Base-by-base conservation (phyloP, 768 basidiomycete species). In the Leucocoprinus leucothites region DNA sequence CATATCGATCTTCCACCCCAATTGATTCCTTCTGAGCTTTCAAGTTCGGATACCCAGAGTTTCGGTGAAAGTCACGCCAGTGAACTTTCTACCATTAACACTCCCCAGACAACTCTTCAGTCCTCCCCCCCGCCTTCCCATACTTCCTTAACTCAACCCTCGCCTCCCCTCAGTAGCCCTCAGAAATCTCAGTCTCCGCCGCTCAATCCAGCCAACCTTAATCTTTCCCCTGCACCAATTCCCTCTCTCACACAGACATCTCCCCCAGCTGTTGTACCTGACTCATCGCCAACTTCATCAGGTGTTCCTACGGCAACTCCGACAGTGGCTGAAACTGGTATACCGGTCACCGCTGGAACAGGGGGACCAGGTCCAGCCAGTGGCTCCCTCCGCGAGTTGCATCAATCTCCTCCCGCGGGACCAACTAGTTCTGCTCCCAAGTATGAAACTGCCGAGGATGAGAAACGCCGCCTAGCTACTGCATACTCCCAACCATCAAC, bases 51-150 rank as follows among this genome's bases (percentile, higher is more conserved):
- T 63, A 89, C 87, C 0, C 81, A 81, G 54, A 91, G 87, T 68
- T 94, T 94, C 64, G 91, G 91, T 18, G 88, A 87, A 69, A 92
- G 85, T 36, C 91, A 94, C 62, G 88, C 87, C 0, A 76, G 71
- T 34, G 91, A 93, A 69, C 75, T 94, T 34, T 78, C 79, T 16
- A 76, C 72, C 60, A 83, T 91, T 49, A 69, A 70, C 47, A 65
- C 76, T 11, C 64, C 64, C 21, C 61, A 62, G 6, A 56, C 59
- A 22, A 55, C 61, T 14, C 54, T 58, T 48, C 58, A 60, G 60
- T 25, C 63, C 68, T 38, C 53, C 59, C 73, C 50, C 35, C 56
- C 34, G 24, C 57, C 53, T 53, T 67, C 56, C 58, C 59, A 44
- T 21, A 57, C 63, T 18, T 59, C 63, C 36, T 40, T 38, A 42